phyloP scores from a whole-genome alignment of 2,329 filamentous ascomycete species.

The Emergomyces pasteurianus region DNA sequence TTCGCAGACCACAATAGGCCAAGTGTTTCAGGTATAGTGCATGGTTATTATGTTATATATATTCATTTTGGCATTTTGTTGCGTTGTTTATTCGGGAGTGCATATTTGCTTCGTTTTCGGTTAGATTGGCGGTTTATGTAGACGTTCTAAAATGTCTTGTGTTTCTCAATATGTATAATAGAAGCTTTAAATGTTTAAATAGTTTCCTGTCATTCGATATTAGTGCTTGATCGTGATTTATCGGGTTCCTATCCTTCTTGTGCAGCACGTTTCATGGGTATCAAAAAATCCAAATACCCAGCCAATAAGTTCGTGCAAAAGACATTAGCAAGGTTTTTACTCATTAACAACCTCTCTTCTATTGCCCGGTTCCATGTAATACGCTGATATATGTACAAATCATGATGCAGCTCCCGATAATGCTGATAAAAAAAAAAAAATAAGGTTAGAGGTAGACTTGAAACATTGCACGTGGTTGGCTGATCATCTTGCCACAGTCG shows the following conservation, averaged over 20 bases:
- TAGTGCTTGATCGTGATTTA: not conserved
- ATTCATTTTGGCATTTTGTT: not conserved
- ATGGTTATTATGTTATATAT: not conserved
- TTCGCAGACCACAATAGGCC: not conserved
- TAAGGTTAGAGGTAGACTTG: conserved; percentile 35
- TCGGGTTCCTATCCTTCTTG: not conserved
- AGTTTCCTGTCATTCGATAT: not conserved
- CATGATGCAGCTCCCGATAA: not conserved
- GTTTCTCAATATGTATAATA: not conserved
- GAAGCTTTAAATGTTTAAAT: not conserved
- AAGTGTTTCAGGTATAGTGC: not conserved
- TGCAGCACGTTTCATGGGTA: not conserved
- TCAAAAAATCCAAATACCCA: not conserved
- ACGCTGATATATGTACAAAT: not conserved
- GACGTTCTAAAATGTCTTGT: not conserved
- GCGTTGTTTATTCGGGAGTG: not conserved
- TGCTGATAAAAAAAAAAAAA: not conserved
- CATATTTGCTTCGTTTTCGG: conserved; percentile 1
- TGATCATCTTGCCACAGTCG: conserved; percentile 30
- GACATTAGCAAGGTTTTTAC: not conserved
- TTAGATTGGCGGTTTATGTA: not conserved
- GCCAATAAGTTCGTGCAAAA: not conserved
- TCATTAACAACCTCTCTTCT: not conserved
- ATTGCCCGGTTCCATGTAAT: not conserved
- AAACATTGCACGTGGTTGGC: conserved; percentile 30